phyloP scores from a whole-genome alignment of 257 asterid species.

The Sherardia arvensis region DNA sequence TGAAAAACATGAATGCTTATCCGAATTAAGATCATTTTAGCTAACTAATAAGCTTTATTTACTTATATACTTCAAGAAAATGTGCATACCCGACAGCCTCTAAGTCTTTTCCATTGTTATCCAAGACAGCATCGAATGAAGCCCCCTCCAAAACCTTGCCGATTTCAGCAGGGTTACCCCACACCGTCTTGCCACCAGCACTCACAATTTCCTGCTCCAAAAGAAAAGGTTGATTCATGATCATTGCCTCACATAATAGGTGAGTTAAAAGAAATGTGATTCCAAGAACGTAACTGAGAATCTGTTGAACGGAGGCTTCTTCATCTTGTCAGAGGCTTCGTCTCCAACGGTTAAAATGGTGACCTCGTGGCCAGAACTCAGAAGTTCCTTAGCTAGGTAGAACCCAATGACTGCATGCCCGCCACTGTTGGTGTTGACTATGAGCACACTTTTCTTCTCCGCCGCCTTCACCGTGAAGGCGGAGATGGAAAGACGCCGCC shows the following conservation, averaged over 20 bases:
- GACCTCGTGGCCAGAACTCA: slow-evolving; percentile 65
- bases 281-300: slow-evolving; percentile 48
- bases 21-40: not conserved
- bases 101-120: slow-evolving; percentile 95
- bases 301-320: slow-evolving; percentile 93
- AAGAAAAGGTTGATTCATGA: not conserved
- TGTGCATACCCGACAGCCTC: slow-evolving; percentile 53
- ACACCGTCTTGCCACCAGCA: slow-evolving; percentile 78
- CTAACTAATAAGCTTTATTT: no score
- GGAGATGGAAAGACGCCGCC: slow-evolving; percentile 17
- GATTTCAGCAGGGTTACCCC: slow-evolving; percentile 76
- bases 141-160: slow-evolving; percentile 70
- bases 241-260: not conserved
- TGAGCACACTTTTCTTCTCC: slow-evolving; percentile 77
- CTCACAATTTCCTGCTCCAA: slow-evolving; percentile 67
- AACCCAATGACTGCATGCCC: slow-evolving; percentile 93
- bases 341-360: slow-evolving; percentile 80
- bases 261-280: not conserved
- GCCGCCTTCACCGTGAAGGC: slow-evolving; percentile 40
- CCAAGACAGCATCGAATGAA: slow-evolving; percentile 77
- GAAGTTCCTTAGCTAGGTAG: slow-evolving; percentile 83
- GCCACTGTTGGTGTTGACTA: slow-evolving; percentile 81
- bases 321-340: slow-evolving; percentile 92
- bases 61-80: not conserved
- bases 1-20: no score